Evolutionary conservation across 176 grass and related monocot genomes (phyloP), one percentile per base, ranked within the genome.

Genomic region (Calamus simplicifolius): DNA sequence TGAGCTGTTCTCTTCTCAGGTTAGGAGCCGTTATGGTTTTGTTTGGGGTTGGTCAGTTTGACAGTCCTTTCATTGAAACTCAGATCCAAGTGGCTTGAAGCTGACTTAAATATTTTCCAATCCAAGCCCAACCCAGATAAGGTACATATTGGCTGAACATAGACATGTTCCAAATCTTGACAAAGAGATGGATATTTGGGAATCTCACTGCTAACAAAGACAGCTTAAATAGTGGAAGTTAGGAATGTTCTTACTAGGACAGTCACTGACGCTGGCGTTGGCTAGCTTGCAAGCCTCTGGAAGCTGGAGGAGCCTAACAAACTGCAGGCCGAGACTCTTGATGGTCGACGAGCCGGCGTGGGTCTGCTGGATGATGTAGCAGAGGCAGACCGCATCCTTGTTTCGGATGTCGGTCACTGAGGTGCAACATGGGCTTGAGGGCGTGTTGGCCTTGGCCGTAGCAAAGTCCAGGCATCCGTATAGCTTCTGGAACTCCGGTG

Each of bases 311-410:
- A 95, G 86, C 1, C 86, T 58, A 48, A 82, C 78, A 54, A 89
- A 76, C 35, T 68, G 59, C 5, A 95, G 72, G 3, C 78, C 85
- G 3, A 95, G 75, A 63, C 64, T 70, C 74, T 85, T 82, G 31
- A 79, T 54, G 62, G 54, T 70, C 54, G 77, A 63, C 0, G 35
- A 67, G 10, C 89, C 85, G 25, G 29, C 19, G 73, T 89, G 74
- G 14, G 67, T 50, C 84, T 95, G 89, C 61, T 89, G 81, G 80
- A 89, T 85, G 85, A 89, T 77, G 72, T 83, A 91, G 77, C 88
- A 91, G 0, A 95, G 77, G 75, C 89, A 95, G 43, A 71, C 69
- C 0, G 89, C 80, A 0, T 77, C 17, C 54, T 56, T 25, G 49
- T 59, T 77, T 48, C 86, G 51, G 57, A 86, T 82, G 3, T 38